Conservation (phyloP, 495 filamentous ascomycete genomes). For the Lophium mytilinum region DNA sequence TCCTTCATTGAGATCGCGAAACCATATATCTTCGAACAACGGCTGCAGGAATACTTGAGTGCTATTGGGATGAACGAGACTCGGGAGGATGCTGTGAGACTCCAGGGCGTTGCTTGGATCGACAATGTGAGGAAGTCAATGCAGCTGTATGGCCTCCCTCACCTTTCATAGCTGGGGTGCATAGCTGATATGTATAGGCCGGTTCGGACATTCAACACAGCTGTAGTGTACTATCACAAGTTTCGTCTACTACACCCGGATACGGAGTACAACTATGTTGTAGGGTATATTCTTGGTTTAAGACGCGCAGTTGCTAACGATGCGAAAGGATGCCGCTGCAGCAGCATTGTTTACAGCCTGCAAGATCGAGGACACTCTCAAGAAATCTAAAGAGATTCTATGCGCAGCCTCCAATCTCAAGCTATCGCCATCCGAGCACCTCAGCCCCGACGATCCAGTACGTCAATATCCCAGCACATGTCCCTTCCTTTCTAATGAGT, state of each 20-base stretch:
- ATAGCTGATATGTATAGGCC: conserved; percentile 34
- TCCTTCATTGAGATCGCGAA: conserved; percentile 65
- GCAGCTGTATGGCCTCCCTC: conserved; percentile 51
- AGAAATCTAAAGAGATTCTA: conserved; percentile 89
- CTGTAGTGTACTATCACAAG: conserved; percentile 77
- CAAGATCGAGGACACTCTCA: conserved; percentile 95
- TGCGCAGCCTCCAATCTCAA: conserved; percentile 85
- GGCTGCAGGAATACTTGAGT: conserved; percentile 50
- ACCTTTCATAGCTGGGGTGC: conserved; percentile 31
- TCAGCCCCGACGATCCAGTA: conserved; percentile 77
- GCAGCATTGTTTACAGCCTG: conserved; percentile 86
- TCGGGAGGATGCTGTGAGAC: conserved; percentile 59
- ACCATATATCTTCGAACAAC: conserved; percentile 58
- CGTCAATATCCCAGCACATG: conserved; percentile 3
- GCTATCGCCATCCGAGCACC: conserved; percentile 57
- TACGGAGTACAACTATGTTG: conserved; percentile 48
- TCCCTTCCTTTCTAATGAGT: background rate
- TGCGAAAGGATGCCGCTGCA: conserved; percentile 64
- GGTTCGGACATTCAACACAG: conserved; percentile 76
- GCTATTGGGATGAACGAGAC: conserved; percentile 47
- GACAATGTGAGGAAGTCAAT: conserved; percentile 65
- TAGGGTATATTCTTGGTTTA: conserved; percentile 4
- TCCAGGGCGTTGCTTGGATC: conserved; percentile 75
- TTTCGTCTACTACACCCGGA: conserved; percentile 75
- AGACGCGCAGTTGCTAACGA: background rate